Evolutionary conservation across 176 grass and related monocot species (phyloP), one percentile per base, ranked within the genome.

Genomic region (Paspalum notatum): DNA sequence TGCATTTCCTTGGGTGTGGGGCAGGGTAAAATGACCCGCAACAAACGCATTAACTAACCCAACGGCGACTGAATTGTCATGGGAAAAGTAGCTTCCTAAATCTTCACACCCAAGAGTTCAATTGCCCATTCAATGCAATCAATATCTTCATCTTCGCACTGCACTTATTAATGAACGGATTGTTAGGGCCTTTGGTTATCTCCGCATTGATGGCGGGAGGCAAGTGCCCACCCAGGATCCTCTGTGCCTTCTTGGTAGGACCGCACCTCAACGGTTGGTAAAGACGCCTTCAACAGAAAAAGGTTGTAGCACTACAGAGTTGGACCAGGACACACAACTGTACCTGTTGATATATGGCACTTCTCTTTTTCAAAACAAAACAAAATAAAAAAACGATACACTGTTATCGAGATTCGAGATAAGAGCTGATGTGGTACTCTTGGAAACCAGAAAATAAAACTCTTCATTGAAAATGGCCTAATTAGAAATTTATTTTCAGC

Each of bases 51-150:
- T 76, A 47, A 80, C 21, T 74, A 62, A 8, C 76, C 14, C 64
- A 89, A 21, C 26, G 71, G 38, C 40, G 77, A 81, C 63, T 81
- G 82, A 76, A 81, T 81, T 85, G 20, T 71, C 59, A 67, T 59
- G 18, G 80, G 56, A 79, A 88, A 79, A 79, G 80, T 72, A 88
- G 74, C 60, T 68, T 75, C 82, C 63, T 69, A 80, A 76, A 80
- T 85, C 76, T 89, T 85, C 71, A 76, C 47, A 64, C 40, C 52
- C 40, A 77, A 68, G 87, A 85, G 70, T 85, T 71, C 74, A 81
- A 74, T 76, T 53, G 68, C n/a, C 6, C 48, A 89, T 81, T 89
- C 4, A 89, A 89, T 89, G 77, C 82, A 68, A 85, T 81, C 82
- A 58, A 80, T 52, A 10, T 89, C 57, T 80, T 47, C 68, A 80